phyloP scores from a whole-genome alignment of 805 yeast species.

The Yarrowia hollandica region DNA sequence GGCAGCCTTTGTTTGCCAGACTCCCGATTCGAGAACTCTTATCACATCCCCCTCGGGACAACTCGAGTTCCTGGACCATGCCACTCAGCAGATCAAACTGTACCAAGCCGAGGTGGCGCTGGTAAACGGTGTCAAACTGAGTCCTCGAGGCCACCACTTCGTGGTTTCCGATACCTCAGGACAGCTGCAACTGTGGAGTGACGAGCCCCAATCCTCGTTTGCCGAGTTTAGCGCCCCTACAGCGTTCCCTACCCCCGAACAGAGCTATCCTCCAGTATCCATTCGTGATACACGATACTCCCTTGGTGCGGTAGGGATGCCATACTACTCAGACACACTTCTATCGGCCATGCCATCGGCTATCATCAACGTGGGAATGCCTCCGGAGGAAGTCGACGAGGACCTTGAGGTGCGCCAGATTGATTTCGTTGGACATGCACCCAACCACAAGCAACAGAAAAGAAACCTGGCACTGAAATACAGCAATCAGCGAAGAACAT shows the following conservation, averaged over 20 bases:
- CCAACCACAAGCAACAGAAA: slow-evolving; percentile 60
- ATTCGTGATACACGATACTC: slow-evolving; percentile 54
- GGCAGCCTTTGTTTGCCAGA: slow-evolving; percentile 78
- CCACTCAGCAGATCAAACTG: slow-evolving; percentile 57
- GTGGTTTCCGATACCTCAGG: slow-evolving; percentile 67
- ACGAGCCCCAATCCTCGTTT: slow-evolving; percentile 48
- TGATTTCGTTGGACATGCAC: slow-evolving; percentile 47
- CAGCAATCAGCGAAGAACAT: slow-evolving; percentile 38
- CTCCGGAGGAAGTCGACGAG: slow-evolving; percentile 56
- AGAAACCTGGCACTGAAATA: slow-evolving; percentile 48
- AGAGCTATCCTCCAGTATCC: slow-evolving; percentile 33
- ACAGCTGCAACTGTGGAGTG: slow-evolving; percentile 68
- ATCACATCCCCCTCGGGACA: slow-evolving; percentile 83
- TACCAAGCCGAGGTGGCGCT: slow-evolving; percentile 64
- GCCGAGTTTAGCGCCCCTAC: slow-evolving; percentile 49
- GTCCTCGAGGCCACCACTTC: slow-evolving; percentile 74
- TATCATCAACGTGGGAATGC: slow-evolving; percentile 62
- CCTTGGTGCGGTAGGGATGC: slow-evolving; percentile 76
- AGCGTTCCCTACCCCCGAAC: slow-evolving; percentile 51
- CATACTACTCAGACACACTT: slow-evolving; percentile 74
- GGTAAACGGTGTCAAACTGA: slow-evolving; percentile 54
- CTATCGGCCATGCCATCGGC: slow-evolving; percentile 52
- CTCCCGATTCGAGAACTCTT: slow-evolving; percentile 81
- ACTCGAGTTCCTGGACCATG: slow-evolving; percentile 79
- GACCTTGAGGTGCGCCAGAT: slow-evolving; percentile 45